Percentiles rank a stretch among this genome's conserved stretches.
Conservation (phyloP, 768 basidiomycete species). For the Mycena kentingensis region DNA sequence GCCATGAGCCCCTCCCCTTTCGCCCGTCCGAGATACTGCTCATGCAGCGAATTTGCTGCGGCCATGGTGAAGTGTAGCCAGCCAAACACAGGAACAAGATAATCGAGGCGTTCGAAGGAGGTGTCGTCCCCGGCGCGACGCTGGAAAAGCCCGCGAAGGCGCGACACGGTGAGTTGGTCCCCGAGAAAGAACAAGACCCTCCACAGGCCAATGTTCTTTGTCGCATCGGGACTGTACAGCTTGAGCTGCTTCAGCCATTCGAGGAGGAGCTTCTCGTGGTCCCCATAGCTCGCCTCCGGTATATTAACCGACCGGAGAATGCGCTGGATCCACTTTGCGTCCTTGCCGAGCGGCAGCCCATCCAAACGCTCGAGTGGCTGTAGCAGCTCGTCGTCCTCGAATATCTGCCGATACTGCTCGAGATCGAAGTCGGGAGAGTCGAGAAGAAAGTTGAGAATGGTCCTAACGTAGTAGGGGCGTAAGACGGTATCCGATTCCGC, state of each 20-base stretch:
- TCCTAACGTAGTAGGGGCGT: neutral
- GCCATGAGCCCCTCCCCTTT: slow-evolving; percentile 6
- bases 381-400: neutral
- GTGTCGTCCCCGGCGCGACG: slow-evolving; percentile 31
- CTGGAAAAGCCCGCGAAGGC: slow-evolving; percentile 29
- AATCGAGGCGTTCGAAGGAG: slow-evolving; percentile 32
- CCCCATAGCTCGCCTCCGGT: slow-evolving; percentile 14
- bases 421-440: slow-evolving; percentile 8
- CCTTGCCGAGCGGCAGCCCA: slow-evolving; percentile 15
- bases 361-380: slow-evolving; percentile 7
- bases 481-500: neutral
- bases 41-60: slow-evolving; percentile 30
- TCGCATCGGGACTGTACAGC: neutral
- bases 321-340: slow-evolving; percentile 12
- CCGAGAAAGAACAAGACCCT: slow-evolving; percentile 31
- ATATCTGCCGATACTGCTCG: neutral
- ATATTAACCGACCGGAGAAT: neutral
- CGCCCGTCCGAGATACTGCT: slow-evolving; percentile 31
- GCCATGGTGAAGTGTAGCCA: slow-evolving; percentile 37
- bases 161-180: slow-evolving; percentile 33
- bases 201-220: slow-evolving; percentile 11
- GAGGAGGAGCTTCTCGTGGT: slow-evolving; percentile 10
- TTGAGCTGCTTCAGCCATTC: slow-evolving; percentile 22
- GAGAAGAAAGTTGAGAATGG: slow-evolving; percentile 1
- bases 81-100: slow-evolving; percentile 25